phyloP scores from a whole-genome alignment of 805 yeast species.

The Candida krabiensis region DNA sequence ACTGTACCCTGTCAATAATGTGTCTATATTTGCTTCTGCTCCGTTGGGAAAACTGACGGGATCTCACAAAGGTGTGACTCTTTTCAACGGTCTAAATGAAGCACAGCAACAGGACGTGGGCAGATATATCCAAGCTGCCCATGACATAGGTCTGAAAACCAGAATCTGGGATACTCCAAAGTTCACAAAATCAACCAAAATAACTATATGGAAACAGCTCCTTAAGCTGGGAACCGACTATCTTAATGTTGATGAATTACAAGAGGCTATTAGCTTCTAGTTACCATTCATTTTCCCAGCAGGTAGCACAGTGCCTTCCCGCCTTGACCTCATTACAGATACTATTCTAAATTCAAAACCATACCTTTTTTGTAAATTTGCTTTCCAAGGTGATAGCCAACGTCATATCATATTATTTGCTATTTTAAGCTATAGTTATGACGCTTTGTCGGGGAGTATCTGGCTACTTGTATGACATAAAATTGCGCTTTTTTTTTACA shows the following conservation, averaged over 20 bases:
- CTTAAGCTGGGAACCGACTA: conserved; percentile 51
- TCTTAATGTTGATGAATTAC: conserved; percentile 63
- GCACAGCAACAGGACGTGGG: conserved; percentile 33
- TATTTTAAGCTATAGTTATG: too few relatives aligned
- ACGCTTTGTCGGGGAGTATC: too few relatives aligned
- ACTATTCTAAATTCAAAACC: too few relatives aligned
- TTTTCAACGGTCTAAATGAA: conserved; percentile 33
- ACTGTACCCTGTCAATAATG: conserved; percentile 18
- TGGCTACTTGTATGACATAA: background rate
- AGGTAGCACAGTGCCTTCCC: background rate
- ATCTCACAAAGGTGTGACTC: conserved; percentile 10
- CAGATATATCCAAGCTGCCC: conserved; percentile 37
- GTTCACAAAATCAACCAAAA: conserved; percentile 54
- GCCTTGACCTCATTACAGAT: too few relatives aligned
- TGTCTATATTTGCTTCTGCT: conserved; percentile 25
- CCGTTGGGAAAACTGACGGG: conserved; percentile 23
- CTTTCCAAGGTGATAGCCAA: too few relatives aligned
- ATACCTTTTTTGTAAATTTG: too few relatives aligned
- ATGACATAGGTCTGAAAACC: conserved; percentile 49
- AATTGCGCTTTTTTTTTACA: background rate
- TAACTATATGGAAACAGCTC: conserved; percentile 50
- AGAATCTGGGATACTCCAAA: conserved; percentile 72
- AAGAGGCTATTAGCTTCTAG: conserved; percentile 16
- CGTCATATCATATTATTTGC: too few relatives aligned
- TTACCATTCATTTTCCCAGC: too few relatives aligned